A percentile compares a stretch with the other conserved stretches of the same genome.
Evolutionary conservation across 192 early-diverging fungal species (phyloP).

Genomic region (Backusella mclennaniae): DNA sequence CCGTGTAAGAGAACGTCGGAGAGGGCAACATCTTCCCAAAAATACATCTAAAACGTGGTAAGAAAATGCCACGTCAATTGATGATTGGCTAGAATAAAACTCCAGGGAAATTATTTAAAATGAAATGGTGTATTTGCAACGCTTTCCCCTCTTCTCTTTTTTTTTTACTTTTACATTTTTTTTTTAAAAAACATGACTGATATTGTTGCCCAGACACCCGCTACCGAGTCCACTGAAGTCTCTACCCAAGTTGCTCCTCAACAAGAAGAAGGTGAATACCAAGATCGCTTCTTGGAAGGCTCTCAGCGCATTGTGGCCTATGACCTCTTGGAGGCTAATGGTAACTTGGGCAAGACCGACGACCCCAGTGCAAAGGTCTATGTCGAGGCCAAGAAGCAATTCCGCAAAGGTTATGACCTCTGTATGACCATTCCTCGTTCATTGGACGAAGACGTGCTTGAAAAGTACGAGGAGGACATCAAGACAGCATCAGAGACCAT

Average conservation of each 20-base stretch:
- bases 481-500: conserved; percentile 50
- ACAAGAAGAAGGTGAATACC: conserved; percentile 24
- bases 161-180: not conserved
- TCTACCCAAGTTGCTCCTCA: not conserved
- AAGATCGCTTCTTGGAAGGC: conserved; percentile 42
- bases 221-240: not conserved
- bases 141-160: not conserved
- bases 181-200: not conserved
- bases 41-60: conserved; percentile 3
- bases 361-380: conserved; percentile 52
- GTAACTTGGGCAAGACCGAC: conserved; percentile 42
- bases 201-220: not conserved
- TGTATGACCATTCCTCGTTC: conserved; percentile 50
- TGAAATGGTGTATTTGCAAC: not conserved
- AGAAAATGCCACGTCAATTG: conserved; percentile 8
- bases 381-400: conserved; percentile 54
- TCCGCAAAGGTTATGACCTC: conserved; percentile 48
- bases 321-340: conserved; percentile 47
- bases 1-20: not conserved
- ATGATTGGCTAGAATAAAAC: conserved; percentile 1
- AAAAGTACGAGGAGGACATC: conserved; percentile 50
- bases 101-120: not conserved
- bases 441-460: conserved; percentile 45
- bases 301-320: conserved; percentile 40
- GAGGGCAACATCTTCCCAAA: not conserved